Evolutionary conservation across 2,329 filamentous ascomycete species (phyloP).

Genomic region (Ascochyta fabae): DNA sequence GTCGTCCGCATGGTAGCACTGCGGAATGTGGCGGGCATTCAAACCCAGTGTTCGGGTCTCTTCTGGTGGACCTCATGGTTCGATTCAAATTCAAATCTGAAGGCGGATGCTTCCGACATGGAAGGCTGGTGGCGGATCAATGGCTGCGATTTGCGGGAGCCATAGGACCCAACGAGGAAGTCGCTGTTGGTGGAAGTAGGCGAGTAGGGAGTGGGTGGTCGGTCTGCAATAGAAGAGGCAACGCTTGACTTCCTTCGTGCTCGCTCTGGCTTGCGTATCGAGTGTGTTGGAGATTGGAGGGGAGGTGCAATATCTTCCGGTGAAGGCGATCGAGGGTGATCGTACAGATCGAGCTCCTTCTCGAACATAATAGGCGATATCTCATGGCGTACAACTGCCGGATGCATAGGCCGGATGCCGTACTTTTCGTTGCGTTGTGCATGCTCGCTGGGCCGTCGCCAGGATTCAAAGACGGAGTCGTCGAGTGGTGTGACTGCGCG

Average conservation of each 20-base stretch:
- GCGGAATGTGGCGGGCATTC: slow-evolving; percentile 9
- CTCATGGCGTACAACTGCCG: slow-evolving; percentile 36
- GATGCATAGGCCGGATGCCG: slow-evolving; percentile 37
- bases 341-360: slow-evolving; percentile 42
- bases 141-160: slow-evolving; percentile 39
- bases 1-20: slow-evolving; percentile 10
- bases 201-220: slow-evolving; percentile 50
- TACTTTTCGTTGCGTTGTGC: slow-evolving; percentile 46
- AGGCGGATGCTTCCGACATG: slow-evolving; percentile 47
- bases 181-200: slow-evolving; percentile 41
- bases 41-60: slow-evolving; percentile 28
- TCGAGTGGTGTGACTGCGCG: slow-evolving; percentile 49
- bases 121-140: slow-evolving; percentile 44
- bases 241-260: slow-evolving; percentile 47
- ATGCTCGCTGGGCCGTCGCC: slow-evolving; percentile 48
- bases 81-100: slow-evolving; percentile 43
- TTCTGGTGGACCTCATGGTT: slow-evolving; percentile 31
- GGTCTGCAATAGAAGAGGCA: slow-evolving; percentile 42
- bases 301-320: slow-evolving; percentile 26
- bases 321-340: slow-evolving; percentile 38
- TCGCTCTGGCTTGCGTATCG: slow-evolving; percentile 42
- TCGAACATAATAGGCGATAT: slow-evolving; percentile 42
- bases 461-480: slow-evolving; percentile 51
- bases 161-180: slow-evolving; percentile 32
- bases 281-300: slow-evolving; percentile 35